Evolutionary conservation across 2,329 filamentous ascomycete species (phyloP), one percentile per base, ranked within the genome.

Genomic region (Tolypocladium inflatum): DNA sequence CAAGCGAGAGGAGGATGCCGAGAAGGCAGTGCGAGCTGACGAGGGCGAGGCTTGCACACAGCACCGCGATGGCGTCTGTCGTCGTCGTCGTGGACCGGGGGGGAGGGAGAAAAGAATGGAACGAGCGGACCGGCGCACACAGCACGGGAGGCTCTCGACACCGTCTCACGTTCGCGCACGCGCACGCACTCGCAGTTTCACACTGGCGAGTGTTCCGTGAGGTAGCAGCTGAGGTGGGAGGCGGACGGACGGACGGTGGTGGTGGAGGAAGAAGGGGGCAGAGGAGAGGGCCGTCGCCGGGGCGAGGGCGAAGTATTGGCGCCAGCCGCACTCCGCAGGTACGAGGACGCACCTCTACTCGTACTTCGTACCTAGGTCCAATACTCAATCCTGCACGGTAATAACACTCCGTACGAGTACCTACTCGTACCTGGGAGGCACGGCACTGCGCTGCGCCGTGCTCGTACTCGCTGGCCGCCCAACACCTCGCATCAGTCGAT

Each of bases 41-140:
- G 41, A 43, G 41, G 41, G 42, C 42, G 26, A 33, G 23, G 11
- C 19, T 23, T 26, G 43, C 43, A 8, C 21, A 7, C 43, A 3
- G 38, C 23, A 23, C 43, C 5, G 26, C 39, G 33, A 37, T 23
- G 39, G 26, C 21, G 51, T 43, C 23, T 6, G 30, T 51, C 48
- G 48, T 35, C 30, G 26, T 33, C 38, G 38, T 41, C 48, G 19
- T n/a, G 30, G 30, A 51, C 33, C 33, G 35, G 17, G 48, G 26
- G 35, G 41, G 53, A 55, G 60, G 39, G 55, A 57, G 55, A 52
- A 61, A 63, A 54, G 57, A 61, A 59, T 59, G 62, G 54, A 62
- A 55, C 52, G 56, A 57, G 57, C 57, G 38, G 45, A 56, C 57
- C 50, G 55, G 33, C 58, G 53, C 55, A 59, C 57, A 51, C 39